These are phyloP conservation scores for Setaria viridis DNA, from an alignment of 202 grass and related monocot species.

Conservation along the genomic window DNA sequence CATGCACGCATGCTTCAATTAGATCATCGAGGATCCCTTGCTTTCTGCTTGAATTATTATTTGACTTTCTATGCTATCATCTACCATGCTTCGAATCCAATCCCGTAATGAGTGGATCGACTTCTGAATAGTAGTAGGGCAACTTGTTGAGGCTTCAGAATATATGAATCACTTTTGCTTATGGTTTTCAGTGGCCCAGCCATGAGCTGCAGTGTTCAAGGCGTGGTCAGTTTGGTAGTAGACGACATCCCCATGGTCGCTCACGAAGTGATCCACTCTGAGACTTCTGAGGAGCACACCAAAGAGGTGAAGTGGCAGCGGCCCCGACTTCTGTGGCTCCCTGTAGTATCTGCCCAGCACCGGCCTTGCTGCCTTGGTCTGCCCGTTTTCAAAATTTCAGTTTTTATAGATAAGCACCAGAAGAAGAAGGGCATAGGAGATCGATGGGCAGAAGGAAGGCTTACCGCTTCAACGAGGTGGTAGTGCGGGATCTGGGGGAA, in stretches of 20 bases:
- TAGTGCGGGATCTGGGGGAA: slow-evolving; percentile 97
- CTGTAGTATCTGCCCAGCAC: slow-evolving; percentile 87
- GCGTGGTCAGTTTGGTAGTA: slow-evolving; percentile 79
- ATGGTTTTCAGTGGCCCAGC: neutral
- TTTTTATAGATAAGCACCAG: no score
- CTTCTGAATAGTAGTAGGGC: no score
- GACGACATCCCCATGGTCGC: slow-evolving; percentile 81
- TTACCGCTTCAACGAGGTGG: slow-evolving; percentile 66
- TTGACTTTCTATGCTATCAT: slow-evolving; percentile 29
- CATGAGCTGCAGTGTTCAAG: neutral
- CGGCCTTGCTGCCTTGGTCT: slow-evolving; percentile 76
- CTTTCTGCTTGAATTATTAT: slow-evolving; percentile 10
- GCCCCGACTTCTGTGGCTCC: slow-evolving; percentile 72
- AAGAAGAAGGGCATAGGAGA: neutral
- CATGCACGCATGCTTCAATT: no score
- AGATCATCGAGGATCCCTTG: no score
- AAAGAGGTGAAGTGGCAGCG: slow-evolving; percentile 74
- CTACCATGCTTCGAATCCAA: neutral
- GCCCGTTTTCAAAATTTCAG: neutral
- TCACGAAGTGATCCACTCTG: slow-evolving; percentile 90
- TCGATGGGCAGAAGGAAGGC: no score
- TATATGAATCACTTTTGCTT: neutral
- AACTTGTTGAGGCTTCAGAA: neutral
- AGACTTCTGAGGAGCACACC: slow-evolving; percentile 71
- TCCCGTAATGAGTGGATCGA: no score